Evolutionary conservation across 352 stramenopile species (phyloP), one percentile per base, ranked within the genome.

Genomic region (Phytopythium mirpurense): DNA sequence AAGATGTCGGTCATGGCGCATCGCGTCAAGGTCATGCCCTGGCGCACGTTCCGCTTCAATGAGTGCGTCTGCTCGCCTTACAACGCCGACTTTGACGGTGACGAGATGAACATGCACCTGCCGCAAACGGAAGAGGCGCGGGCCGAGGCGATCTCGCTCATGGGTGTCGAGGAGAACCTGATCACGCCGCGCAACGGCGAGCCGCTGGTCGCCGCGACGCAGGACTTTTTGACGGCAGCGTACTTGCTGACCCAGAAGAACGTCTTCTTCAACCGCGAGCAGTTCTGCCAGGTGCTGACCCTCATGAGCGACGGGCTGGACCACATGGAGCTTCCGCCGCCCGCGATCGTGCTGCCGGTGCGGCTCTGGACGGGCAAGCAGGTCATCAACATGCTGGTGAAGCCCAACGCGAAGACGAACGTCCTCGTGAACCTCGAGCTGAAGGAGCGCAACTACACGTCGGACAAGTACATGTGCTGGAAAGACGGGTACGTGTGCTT

Each of bases 101-200:
- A 99, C 61, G 97, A 99, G 67, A 99, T 99, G 97, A 99, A 99
- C 72, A 98, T 99, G 87, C 88, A 97, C 66, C 68, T 99, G 21
- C 98, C 98, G 23, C 98, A 99, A 74, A 99, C 97, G 1, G 96
- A 99, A 62, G 97, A 99, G 59, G 98, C 98, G 19, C 83, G 96
- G 32, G 90, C 96, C 7, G 98, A 99, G 67, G 97, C 97, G 0
- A 91, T 90, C 54, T 85, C 93, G 48, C 76, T 99, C 9, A 99
- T 99, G 96, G 90, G 90, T n/a, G 96, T 99, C 37, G 86, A 97
- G 57, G 76, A 98, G 54, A 99, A 99, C 67, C 63, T 99, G 36
- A 97, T 98, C 29, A 99, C 97, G 19, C 97, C 97, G 8, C 87
- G 96, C 11, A 99, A 99, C 60, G 97, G 97, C 29, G 96, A 99